Percentiles rank a stretch among this genome's conserved stretches.
These are phyloP conservation scores for Candida succiphila DNA, from an alignment of 805 yeast genomes.

Conservation along the genomic window DNA sequence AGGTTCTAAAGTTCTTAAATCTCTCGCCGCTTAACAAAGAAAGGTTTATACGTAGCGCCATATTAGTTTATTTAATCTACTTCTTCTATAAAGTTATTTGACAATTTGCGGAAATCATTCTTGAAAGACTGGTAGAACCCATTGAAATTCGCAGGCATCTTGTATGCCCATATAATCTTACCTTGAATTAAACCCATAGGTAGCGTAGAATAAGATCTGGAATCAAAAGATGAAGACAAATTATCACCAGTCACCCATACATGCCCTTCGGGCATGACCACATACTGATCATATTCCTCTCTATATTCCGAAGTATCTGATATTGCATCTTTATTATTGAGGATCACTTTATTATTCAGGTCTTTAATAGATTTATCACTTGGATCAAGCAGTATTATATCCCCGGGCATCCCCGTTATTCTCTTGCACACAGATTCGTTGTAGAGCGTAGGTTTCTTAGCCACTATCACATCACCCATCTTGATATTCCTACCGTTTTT, in stretches of 20 bases:
- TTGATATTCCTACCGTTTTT: conserved; percentile 54
- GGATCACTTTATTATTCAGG: background rate
- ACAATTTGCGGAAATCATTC: conserved; percentile 42
- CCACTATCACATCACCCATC: conserved; percentile 84
- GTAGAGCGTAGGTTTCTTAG: conserved; percentile 85
- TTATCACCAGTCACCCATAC: conserved; percentile 98
- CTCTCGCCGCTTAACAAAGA: conserved; percentile 15
- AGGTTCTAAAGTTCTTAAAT: conserved; percentile 59
- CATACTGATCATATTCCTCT: conserved; percentile 36
- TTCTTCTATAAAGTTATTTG: conserved; percentile 38
- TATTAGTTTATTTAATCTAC: too few relatives aligned
- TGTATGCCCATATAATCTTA: conserved; percentile 66
- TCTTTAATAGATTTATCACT: conserved; percentile 40
- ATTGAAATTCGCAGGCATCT: conserved; percentile 24
- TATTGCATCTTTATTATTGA: background rate
- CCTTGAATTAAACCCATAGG: conserved; percentile 88
- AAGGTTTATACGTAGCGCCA: too few relatives aligned
- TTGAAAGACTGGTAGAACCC: background rate
- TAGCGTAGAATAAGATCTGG: conserved; percentile 79
- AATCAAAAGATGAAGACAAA: conserved; percentile 75
- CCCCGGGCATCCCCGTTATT: conserved; percentile 95
- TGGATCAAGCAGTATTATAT: conserved; percentile 73
- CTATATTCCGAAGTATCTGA: conserved; percentile 2
- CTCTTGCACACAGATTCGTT: conserved; percentile 82
- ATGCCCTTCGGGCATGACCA: conserved; percentile 86